Evolutionary conservation across 2,329 filamentous ascomycete species (phyloP), one percentile per base, ranked within the genome.

Genomic region (Talaromyces sp.): DNA sequence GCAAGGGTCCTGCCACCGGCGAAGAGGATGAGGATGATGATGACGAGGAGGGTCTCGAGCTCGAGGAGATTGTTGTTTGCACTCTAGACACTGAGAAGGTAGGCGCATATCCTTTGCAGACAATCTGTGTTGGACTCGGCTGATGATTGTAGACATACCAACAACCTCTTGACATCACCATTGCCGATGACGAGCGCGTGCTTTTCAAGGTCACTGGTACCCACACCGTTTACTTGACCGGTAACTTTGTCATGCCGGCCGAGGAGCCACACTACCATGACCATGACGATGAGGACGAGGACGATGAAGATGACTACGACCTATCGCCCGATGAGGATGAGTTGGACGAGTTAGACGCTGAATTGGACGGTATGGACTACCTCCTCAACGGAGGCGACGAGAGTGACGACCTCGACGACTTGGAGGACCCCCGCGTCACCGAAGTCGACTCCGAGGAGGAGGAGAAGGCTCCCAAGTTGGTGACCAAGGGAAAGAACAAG

Each of bases 1-100:
- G 82, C 73, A 92, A 93, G 80, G 86, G 83, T 69, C 91, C 90
- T 78, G 88, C 84, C 66, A 87, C 87, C 73, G 88, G 86, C 66
- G 81, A 84, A n/a, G 82, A 82, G 16, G 82, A 83, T 31, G 84
- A 89, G 59, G 83, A 85, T 63, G 85, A 84, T 6, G 84, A 89
- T 60, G 83, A 85, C 64, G 77, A 79, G 23, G 84, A 86, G 46
- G 84, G 83, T 28, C 78, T 84, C 60, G 86, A 92, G 72, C 81
- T 93, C 60, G 92, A 97, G 77, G 91, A 97, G 82, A 91, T 91
- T 71, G 92, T 98, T 69, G 81, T 99, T 71, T 99, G 95, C 86
- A 99, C 95, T 66, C 86, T 99, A 61, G 93, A 98, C 80, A 91
- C 93, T 35, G 87, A 92, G 78, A 91, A 89, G 82, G 95, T 97